Conservation (phyloP, 257 asterid genomes). For the Jaltomata sinuosa region DNA sequence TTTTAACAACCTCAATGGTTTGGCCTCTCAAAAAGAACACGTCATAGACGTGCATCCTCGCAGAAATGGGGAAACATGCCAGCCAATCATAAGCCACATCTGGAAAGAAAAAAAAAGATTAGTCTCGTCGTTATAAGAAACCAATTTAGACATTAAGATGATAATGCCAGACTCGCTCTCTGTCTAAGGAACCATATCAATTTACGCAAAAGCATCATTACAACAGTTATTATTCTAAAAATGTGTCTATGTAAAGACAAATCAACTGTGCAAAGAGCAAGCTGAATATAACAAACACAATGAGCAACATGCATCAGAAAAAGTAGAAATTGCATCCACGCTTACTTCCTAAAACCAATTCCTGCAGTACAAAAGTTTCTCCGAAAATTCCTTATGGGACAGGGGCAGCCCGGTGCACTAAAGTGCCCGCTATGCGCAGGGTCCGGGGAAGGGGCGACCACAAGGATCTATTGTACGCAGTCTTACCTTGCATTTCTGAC, state of each 20-base stretch:
- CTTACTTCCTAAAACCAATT: neutral
- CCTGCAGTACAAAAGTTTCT: neutral
- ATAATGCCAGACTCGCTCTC: neutral
- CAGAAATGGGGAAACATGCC: constrained; percentile 77
- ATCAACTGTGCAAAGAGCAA: neutral
- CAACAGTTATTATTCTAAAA: neutral
- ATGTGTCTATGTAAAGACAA: neutral
- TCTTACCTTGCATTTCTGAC: no score
- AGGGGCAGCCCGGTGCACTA: no score
- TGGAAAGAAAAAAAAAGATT: constrained; percentile 17
- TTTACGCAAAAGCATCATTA: neutral
- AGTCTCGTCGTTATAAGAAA: constrained; percentile 5
- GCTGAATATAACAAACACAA: neutral
- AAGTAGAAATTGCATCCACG: neutral
- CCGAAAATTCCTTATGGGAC: no score
- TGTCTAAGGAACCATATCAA: neutral
- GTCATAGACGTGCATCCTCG: constrained; percentile 65
- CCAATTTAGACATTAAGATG: neutral
- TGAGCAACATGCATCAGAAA: neutral
- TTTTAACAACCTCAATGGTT: constrained; percentile 49
- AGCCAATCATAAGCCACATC: constrained; percentile 88
- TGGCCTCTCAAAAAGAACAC: constrained; percentile 58
- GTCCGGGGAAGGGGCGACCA: no score
- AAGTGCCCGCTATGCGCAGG: no score
- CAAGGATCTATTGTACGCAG: no score